A percentile compares a stretch with the other conserved stretches of the same genome.
Conservation (phyloP, 148 eudicot genomes). For the Chenopodium quinoa region DNA sequence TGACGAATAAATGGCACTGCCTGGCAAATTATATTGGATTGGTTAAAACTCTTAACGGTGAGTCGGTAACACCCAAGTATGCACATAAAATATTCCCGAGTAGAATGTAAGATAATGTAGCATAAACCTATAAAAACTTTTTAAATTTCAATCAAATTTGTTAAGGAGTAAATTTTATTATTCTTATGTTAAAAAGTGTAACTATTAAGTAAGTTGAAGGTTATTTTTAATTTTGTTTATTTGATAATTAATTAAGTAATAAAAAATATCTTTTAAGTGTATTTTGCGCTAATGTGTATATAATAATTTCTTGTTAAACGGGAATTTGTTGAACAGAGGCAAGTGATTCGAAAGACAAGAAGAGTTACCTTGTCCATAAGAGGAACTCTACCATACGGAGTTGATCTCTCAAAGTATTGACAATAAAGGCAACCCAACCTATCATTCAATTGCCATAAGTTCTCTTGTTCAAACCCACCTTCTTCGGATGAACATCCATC, state of each 20-base stretch:
- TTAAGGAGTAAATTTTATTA: no score
- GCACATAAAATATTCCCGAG: not conserved
- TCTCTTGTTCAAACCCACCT: slow-evolving; percentile 64
- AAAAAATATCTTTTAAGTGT: no score
- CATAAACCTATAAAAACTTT: not conserved
- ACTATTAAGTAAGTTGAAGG: no score
- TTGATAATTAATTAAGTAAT: no score
- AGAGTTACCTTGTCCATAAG: slow-evolving; percentile 85
- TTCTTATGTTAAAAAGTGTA: no score
- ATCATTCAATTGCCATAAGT: slow-evolving; percentile 54
- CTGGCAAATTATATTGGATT: no score
- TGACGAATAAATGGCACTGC: no score
- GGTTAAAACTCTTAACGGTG: no score
- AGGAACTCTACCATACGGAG: slow-evolving; percentile 94
- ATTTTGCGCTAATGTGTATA: no score
- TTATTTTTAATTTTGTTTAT: no score
- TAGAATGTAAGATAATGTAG: not conserved
- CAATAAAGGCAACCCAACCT: slow-evolving; percentile 83
- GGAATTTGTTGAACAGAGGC: not conserved
- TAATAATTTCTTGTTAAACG: no score
- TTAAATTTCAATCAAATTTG: not conserved
- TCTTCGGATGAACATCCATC: slow-evolving; percentile 91
- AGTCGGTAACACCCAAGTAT: not conserved
- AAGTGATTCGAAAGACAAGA: not conserved
- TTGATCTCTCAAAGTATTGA: slow-evolving; percentile 75